A percentile compares a stretch with the other conserved stretches of the same genome.
Conservation (phyloP, 192 early-diverging fungal genomes). For the Mortierella alpina region DNA sequence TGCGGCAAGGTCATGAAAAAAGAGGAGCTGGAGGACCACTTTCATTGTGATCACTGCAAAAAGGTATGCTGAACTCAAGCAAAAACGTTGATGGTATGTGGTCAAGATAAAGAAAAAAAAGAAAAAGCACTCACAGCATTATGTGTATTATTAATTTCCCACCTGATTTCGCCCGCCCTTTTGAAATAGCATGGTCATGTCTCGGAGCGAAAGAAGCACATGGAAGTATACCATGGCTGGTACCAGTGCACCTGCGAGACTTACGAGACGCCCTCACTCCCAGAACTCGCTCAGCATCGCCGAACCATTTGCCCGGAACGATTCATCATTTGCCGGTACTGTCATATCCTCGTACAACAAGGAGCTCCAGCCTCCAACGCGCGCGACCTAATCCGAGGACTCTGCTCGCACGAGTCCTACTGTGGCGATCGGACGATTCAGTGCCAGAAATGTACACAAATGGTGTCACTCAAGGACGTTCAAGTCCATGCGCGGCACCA, state of each 20-base stretch:
- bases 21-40: slow-evolving; percentile 73
- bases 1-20: slow-evolving; percentile 79
- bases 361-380: slow-evolving; percentile 63
- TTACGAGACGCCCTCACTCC: slow-evolving; percentile 44
- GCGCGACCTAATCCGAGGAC: slow-evolving; percentile 72
- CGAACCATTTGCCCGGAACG: slow-evolving; percentile 74
- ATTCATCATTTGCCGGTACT: slow-evolving; percentile 86
- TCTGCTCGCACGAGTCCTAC: slow-evolving; percentile 81
- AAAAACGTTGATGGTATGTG: background rate
- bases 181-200: slow-evolving; percentile 53
- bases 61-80: slow-evolving; percentile 17
- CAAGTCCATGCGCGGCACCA: slow-evolving; percentile 79
- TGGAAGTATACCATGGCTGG: slow-evolving; percentile 67
- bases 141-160: background rate
- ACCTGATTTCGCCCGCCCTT: background rate
- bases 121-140: background rate
- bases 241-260: slow-evolving; percentile 71
- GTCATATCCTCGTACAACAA: slow-evolving; percentile 76
- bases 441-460: slow-evolving; percentile 80
- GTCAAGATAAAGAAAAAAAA: slow-evolving; percentile 5
- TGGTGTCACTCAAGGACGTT: slow-evolving; percentile 84
- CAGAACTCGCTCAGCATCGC: slow-evolving; percentile 73
- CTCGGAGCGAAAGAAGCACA: slow-evolving; percentile 74
- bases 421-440: slow-evolving; percentile 88
- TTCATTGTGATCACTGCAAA: slow-evolving; percentile 85